Conservation (phyloP, 1,284 basidiomycete species). For the Hemileia vastatrix region DNA sequence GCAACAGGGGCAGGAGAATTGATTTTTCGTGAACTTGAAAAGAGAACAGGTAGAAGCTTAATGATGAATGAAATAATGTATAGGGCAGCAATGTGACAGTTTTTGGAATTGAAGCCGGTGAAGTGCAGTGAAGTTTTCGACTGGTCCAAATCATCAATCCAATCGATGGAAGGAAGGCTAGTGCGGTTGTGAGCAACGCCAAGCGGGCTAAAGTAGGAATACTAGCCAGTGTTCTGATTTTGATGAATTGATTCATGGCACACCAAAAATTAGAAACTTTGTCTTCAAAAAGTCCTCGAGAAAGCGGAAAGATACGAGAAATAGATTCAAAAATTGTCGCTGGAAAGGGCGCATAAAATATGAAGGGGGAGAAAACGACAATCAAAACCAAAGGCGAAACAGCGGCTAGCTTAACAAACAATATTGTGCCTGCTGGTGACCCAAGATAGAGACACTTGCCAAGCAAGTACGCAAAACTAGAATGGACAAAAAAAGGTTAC, state of each 20-base stretch:
- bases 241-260: conserved; percentile 73
- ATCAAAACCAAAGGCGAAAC: conserved; percentile 52
- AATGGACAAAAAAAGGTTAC: too few relatives aligned
- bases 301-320: conserved; percentile 77
- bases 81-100: conserved; percentile 59
- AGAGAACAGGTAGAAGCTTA: conserved; percentile 89
- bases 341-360: conserved; percentile 54
- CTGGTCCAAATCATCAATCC: conserved; percentile 35
- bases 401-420: conserved; percentile 60
- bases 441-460: conserved; percentile 70
- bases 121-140: conserved; percentile 43
- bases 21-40: conserved; percentile 95
- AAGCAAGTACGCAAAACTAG: conserved; percentile 62
- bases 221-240: conserved; percentile 54
- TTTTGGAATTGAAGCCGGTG: conserved; percentile 54
- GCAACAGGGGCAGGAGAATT: conserved; percentile 75
- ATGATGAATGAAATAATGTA: conserved; percentile 53
- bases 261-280: conserved; percentile 95
- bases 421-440: conserved; percentile 52
- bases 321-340: conserved; percentile 55
- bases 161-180: conserved; percentile 41
- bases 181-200: conserved; percentile 42
- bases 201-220: conserved; percentile 40
- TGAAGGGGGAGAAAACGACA: conserved; percentile 64
- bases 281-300: conserved; percentile 83